These are phyloP conservation scores for Chrysosporium queenslandicum DNA, from an alignment of 2,329 filamentous ascomycete genomes.

Conservation along the genomic window DNA sequence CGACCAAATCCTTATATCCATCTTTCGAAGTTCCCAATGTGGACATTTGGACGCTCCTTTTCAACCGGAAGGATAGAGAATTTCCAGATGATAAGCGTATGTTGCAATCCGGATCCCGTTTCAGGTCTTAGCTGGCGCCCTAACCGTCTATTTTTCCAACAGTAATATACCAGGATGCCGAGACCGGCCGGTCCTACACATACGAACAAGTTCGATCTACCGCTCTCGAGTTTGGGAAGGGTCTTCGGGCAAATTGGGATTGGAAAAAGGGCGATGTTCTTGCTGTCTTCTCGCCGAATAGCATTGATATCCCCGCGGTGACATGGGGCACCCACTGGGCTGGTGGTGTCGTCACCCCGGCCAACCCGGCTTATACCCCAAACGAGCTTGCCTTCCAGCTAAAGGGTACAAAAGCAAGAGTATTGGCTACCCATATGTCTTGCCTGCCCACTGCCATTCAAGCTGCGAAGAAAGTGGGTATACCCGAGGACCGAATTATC, in stretches of 20 bases:
- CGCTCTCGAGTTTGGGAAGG: conserved; percentile 68
- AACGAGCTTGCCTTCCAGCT: conserved; percentile 80
- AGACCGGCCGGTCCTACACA: conserved; percentile 60
- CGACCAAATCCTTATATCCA: conserved; percentile 56
- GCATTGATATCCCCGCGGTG: conserved; percentile 67
- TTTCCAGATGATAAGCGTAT: conserved; percentile 66
- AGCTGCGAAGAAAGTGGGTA: conserved; percentile 59
- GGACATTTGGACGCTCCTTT: conserved; percentile 70
- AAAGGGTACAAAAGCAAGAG: conserved; percentile 64
- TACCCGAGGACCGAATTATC: conserved; percentile 62
- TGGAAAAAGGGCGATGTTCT: conserved; percentile 81
- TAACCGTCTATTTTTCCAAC: too few species aligned
- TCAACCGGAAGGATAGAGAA: conserved; percentile 55
- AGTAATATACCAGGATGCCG: conserved; percentile 71
- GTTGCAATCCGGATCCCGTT: too few species aligned
- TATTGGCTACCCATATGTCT: conserved; percentile 60
- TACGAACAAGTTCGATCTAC: conserved; percentile 55
- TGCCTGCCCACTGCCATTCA: conserved; percentile 55
- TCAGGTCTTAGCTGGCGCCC: too few species aligned
- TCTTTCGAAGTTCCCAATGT: conserved; percentile 59
- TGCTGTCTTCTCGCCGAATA: conserved; percentile 73
- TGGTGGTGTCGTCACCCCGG: conserved; percentile 70
- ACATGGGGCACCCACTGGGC: conserved; percentile 76
- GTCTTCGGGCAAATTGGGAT: conserved; percentile 60
- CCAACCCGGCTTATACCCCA: conserved; percentile 76